phyloP scores from a whole-genome alignment of 768 basidiomycete species.

The Rhodotorula paludigena region DNA sequence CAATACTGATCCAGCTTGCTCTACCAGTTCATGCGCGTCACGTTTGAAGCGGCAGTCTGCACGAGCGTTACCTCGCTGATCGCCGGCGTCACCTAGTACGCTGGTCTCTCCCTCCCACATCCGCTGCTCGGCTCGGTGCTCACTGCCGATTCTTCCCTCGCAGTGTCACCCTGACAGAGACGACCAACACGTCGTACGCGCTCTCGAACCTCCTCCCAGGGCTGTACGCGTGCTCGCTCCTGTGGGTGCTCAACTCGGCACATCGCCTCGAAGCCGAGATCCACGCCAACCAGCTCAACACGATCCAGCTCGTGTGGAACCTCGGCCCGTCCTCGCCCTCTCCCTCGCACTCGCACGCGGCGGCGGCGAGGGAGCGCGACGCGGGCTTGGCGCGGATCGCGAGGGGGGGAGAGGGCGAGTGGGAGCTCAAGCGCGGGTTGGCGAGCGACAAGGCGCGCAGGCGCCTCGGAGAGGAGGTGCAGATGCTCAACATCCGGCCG shows the following conservation, averaged over 20 bases:
- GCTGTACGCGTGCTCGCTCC: neutral
- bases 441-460: neutral
- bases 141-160: neutral
- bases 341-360: too few species aligned
- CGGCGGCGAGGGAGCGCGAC: neutral
- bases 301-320: constrained; percentile 6
- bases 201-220: neutral
- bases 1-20: neutral
- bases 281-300: neutral
- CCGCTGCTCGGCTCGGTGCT: neutral
- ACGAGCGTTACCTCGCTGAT: neutral
- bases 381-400: neutral
- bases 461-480: neutral
- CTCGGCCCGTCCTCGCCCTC: neutral
- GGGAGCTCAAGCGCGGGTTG: neutral
- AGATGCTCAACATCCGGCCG: neutral
- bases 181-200: neutral
- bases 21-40: neutral
- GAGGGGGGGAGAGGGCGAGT: neutral
- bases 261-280: neutral
- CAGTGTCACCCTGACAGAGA: neutral
- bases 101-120: too few species aligned
- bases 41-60: neutral
- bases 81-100: neutral
- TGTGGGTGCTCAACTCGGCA: constrained; percentile 1